phyloP scores from a whole-genome alignment of 1,284 basidiomycete genomes.

The Polyporus tsugae region DNA sequence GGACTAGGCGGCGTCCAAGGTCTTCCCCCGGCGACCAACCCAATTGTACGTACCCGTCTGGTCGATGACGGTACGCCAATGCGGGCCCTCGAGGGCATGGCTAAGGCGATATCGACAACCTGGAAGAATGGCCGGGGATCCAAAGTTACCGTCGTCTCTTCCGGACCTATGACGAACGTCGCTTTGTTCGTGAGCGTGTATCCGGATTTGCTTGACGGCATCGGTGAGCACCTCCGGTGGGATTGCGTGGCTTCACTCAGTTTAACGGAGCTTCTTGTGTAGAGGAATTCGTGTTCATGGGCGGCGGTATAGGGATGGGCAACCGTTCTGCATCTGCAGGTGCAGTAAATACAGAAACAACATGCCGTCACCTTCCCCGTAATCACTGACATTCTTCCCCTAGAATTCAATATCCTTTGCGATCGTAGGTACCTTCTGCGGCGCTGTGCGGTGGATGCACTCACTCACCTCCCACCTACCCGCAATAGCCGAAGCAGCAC shows the following conservation, averaged over 20 bases:
- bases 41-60: constrained; percentile 57
- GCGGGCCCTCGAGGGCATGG: constrained; percentile 74
- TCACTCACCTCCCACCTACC: constrained; percentile 8
- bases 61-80: constrained; percentile 49
- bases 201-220: constrained; percentile 70
- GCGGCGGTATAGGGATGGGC: constrained; percentile 85
- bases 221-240: constrained; percentile 42
- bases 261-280: background rate
- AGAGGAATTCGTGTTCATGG: constrained; percentile 88
- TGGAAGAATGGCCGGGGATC: constrained; percentile 63
- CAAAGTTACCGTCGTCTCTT: constrained; percentile 74
- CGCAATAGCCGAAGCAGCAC: constrained; percentile 75
- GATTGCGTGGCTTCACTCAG: background rate
- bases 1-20: constrained; percentile 85
- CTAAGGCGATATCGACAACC: constrained; percentile 56
- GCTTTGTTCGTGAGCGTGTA: constrained; percentile 79
- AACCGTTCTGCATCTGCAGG: constrained; percentile 80
- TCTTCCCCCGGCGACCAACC: constrained; percentile 58
- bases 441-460: background rate
- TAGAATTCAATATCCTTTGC: constrained; percentile 84
- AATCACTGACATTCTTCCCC: constrained; percentile 13
- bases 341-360: constrained; percentile 40
- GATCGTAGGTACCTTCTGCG: constrained; percentile 63
- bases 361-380: background rate
- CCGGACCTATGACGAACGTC: constrained; percentile 87